Percentiles rank a stretch among this genome's conserved stretches.
Evolutionary conservation across 1,284 basidiomycete species (phyloP).

Genomic region (Moniliophthora roreri): DNA sequence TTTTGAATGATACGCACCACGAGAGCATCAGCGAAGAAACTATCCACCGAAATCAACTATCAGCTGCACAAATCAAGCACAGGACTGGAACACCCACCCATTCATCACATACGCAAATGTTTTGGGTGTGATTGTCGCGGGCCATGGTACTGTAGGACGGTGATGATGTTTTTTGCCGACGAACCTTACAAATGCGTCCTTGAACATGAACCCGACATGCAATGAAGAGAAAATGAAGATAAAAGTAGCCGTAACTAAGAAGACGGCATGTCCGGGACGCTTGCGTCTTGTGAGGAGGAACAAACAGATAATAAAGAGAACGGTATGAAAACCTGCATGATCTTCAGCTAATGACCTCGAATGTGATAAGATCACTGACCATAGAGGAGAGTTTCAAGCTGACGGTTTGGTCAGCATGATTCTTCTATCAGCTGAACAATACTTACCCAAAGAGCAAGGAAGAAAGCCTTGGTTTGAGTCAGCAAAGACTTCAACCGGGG

Average conservation of each 20-base stretch:
- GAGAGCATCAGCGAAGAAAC: conserved; percentile 13
- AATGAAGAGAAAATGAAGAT: conserved; percentile 10
- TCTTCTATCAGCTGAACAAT: too few relatives aligned
- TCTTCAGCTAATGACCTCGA: background rate
- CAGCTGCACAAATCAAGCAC: background rate
- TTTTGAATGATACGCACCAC: conserved; percentile 2
- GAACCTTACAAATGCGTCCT: background rate
- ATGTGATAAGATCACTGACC: background rate
- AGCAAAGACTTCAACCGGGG: background rate
- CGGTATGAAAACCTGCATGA: conserved; percentile 7
- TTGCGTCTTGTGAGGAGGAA: conserved; percentile 9
- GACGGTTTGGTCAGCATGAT: background rate
- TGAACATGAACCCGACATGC: conserved; percentile 1
- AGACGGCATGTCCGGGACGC: conserved; percentile 4
- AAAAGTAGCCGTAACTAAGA: conserved; percentile 3
- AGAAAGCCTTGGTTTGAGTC: conserved; percentile 3
- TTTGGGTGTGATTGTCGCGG: background rate
- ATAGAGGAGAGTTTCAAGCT: conserved; percentile 13
- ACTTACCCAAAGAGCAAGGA: conserved; percentile 12
- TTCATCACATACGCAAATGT: conserved; percentile 14
- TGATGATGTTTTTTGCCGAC: background rate
- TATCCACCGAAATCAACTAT: background rate
- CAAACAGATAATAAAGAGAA: conserved; percentile 9
- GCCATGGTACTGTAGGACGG: background rate
- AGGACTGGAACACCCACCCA: conserved; percentile 7